Base-by-base conservation (phyloP, 2,329 filamentous ascomycete genomes). In the Nemania sp. region DNA sequence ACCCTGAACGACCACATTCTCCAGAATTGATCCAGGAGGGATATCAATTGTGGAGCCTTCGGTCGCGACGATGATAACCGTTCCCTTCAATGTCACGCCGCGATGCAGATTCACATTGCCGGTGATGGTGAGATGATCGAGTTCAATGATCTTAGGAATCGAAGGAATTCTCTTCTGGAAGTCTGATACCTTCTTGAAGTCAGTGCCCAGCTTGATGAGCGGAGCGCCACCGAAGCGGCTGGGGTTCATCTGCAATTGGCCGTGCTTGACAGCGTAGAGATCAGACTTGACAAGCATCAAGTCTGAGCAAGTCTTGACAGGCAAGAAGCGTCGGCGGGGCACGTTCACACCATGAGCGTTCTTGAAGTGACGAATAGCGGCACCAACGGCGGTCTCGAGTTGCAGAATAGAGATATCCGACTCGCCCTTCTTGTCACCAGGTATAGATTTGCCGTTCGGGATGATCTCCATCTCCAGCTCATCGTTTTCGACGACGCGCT, bases 111-210 rank as follows among this genome's bases (percentile, higher is more conserved):
- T 97, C 74, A 99, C 94, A 39, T 91, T 91, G 70, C 94, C 94
- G 30, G 94, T 99, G 68, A 99, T 96, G 70, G 94, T 99, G 56
- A 99, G 84, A 73, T 99, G 94, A 70, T 95, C 90, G 43, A 94
- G 84, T 79, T 95, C 90, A 63, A 94, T 85, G 66, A 95, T 92
- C 82, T 90, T 92, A 70, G 90, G 90, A 67, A 95, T 95, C 61
- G 87, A 91, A 9, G 88, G 82, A 65, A 95, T 92, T 71, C 88
- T 88, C 76, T 90, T 87, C 79, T 91, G 88, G 83, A 95, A 95
- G 80, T 91, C 94, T 1, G 93, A 97, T 33, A 99, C 94, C 86
- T 99, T 99, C 89, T 99, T 99, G 86, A 99, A 99, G 82, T 99
- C 94, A 69, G 86, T 86, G 67, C 94, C 94, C 49, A 99, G 89